These are phyloP conservation scores for Yamagishiella unicocca DNA, from an alignment of 139 green algal species.

Conservation along the genomic window DNA sequence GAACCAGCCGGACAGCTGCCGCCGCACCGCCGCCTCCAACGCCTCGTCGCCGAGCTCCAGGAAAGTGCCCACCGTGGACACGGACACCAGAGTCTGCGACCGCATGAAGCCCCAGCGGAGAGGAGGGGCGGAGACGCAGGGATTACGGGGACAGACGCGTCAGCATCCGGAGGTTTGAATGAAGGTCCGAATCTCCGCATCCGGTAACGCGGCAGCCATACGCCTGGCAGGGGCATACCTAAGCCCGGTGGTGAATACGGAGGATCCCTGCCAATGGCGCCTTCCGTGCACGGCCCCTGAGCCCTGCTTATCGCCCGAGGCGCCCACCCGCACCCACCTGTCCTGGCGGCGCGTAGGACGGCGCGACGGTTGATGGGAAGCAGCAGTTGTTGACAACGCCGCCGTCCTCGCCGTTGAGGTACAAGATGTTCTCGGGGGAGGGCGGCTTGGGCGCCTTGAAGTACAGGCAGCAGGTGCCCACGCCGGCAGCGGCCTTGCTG, in stretches of 20 bases:
- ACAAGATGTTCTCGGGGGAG: slow-evolving; percentile 85
- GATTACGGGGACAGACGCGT: background rate
- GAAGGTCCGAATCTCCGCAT: too few species aligned
- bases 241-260: too few species aligned
- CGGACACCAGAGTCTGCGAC: slow-evolving; percentile 86
- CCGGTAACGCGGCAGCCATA: too few species aligned
- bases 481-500: slow-evolving; percentile 71
- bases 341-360: slow-evolving; percentile 90
- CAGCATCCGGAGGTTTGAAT: too few species aligned
- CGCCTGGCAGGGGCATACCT: too few species aligned
- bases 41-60: slow-evolving; percentile 79
- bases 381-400: slow-evolving; percentile 96
- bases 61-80: slow-evolving; percentile 87
- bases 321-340: slow-evolving; percentile 71
- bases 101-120: background rate
- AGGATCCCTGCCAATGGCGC: too few species aligned
- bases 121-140: background rate
- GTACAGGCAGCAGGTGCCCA: slow-evolving; percentile 94
- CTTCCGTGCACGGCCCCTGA: too few species aligned
- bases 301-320: too few species aligned
- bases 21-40: slow-evolving; percentile 76
- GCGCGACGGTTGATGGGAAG: slow-evolving; percentile 89
- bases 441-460: slow-evolving; percentile 71
- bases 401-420: slow-evolving; percentile 88
- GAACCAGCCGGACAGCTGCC: slow-evolving; percentile 91